Conservation (phyloP, 768 basidiomycete species). For the Boletus fagicola region DNA sequence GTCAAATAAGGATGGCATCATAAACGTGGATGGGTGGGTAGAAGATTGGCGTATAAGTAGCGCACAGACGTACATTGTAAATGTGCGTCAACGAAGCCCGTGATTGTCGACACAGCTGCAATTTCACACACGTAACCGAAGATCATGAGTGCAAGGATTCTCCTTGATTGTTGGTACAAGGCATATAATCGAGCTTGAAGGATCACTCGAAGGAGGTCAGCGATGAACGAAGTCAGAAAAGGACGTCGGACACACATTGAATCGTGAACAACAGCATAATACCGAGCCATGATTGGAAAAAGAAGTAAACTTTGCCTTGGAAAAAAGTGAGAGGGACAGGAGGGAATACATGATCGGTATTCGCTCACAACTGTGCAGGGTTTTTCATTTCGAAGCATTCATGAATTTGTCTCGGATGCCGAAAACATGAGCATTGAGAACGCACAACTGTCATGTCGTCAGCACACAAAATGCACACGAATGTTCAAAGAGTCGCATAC, state of each 20-base stretch:
- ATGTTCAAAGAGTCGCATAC: conserved; percentile 5
- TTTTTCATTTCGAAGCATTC: neutral
- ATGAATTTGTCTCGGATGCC: neutral
- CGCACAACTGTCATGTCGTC: conserved; percentile 9
- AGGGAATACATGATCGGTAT: neutral
- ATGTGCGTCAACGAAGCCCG: too few species aligned
- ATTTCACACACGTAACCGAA: conserved; percentile 5
- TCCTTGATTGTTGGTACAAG: conserved; percentile 11
- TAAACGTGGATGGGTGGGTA: too few species aligned
- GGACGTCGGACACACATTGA: neutral
- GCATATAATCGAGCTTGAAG: conserved; percentile 19
- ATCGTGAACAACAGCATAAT: conserved; percentile 1
- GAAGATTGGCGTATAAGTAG: too few species aligned
- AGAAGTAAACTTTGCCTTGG: conserved; percentile 12
- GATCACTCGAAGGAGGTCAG: conserved; percentile 8
- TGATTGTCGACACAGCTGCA: neutral
- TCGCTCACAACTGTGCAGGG: conserved; percentile 14
- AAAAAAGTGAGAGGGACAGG: neutral
- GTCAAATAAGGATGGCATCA: too few species aligned
- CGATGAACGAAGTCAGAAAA: neutral
- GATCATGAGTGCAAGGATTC: conserved; percentile 6
- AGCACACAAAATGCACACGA: neutral
- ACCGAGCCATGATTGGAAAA: conserved; percentile 5
- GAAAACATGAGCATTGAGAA: neutral
- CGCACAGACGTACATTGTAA: too few species aligned